Evolutionary conservation across 345 rosid species (phyloP).

Genomic region (Eucalyptus decipiens): DNA sequence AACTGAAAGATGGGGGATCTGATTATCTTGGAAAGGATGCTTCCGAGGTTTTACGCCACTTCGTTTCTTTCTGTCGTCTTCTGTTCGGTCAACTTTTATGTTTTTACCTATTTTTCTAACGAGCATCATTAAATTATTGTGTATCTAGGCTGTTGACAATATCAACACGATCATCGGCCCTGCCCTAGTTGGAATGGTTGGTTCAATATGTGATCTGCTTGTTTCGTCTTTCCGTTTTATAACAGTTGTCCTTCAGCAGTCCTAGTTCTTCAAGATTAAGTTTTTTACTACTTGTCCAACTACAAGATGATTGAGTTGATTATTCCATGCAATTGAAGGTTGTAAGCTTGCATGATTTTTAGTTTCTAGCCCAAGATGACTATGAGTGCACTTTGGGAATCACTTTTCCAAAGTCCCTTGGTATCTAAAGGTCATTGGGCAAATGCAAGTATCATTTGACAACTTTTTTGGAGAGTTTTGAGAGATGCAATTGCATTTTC

Average conservation of each 20-base stretch:
- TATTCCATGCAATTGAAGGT: not conserved
- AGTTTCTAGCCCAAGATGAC: not conserved
- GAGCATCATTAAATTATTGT: not conserved
- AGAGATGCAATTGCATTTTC: fast-evolving
- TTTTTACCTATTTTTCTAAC: not conserved
- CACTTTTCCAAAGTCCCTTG: too few relatives aligned
- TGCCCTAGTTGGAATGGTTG: slow-evolving; percentile 79
- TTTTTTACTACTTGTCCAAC: too few relatives aligned
- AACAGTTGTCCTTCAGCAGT: not conserved
- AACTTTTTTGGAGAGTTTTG: too few relatives aligned
- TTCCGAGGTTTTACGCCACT: slow-evolving; percentile 28
- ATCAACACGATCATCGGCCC: slow-evolving; percentile 75
- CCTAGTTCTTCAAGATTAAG: not conserved
- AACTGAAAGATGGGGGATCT: slow-evolving; percentile 85
- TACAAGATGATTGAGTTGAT: not conserved
- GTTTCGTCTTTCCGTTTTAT: not conserved
- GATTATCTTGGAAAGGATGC: slow-evolving; percentile 95
- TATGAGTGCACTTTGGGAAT: too few relatives aligned
- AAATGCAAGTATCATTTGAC: too few relatives aligned
- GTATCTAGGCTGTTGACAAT: slow-evolving; percentile 63
- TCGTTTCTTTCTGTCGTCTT: not conserved
- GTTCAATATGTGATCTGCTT: not conserved
- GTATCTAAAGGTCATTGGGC: too few relatives aligned
- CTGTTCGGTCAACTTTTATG: not conserved
- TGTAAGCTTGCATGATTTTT: not conserved